Conservation (phyloP, 1,284 basidiomycete genomes). For the Rhodofomes roseus region DNA sequence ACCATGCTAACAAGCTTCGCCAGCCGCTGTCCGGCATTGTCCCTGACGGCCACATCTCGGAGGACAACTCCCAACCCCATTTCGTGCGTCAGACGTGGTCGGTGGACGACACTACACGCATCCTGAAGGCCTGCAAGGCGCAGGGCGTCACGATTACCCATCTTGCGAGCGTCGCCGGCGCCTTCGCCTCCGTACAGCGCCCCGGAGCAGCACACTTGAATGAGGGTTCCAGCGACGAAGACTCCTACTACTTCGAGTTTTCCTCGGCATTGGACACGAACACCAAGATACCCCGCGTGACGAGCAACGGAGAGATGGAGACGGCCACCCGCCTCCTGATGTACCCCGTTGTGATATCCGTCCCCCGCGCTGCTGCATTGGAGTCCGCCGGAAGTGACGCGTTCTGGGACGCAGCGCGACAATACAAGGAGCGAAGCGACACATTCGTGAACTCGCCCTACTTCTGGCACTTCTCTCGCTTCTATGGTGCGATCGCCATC, state of each 20-base stretch:
- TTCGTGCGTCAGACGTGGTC: too few species aligned
- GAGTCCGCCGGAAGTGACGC: neutral
- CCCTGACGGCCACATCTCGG: neutral
- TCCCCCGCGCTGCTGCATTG: neutral
- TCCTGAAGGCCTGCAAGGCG: conserved; percentile 1
- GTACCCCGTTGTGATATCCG: neutral
- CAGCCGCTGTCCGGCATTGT: neutral
- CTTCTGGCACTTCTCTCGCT: neutral
- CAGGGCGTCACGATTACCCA: conserved; percentile 4
- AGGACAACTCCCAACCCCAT: neutral
- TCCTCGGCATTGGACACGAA: neutral
- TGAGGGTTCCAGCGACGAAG: neutral
- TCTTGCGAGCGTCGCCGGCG: neutral
- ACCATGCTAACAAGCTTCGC: neutral
- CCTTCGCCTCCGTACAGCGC: conserved; percentile 1
- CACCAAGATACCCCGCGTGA: neutral
- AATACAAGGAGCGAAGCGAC: too few species aligned
- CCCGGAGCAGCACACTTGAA: neutral
- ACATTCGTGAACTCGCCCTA: too few species aligned
- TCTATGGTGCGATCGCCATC: neutral
- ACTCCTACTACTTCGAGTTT: neutral
- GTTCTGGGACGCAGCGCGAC: neutral
- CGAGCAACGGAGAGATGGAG: neutral
- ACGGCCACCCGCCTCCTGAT: neutral
- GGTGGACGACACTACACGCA: neutral